Conservation (phyloP, 2,329 filamentous ascomycete species). For the Gyromitra esculenta region DNA sequence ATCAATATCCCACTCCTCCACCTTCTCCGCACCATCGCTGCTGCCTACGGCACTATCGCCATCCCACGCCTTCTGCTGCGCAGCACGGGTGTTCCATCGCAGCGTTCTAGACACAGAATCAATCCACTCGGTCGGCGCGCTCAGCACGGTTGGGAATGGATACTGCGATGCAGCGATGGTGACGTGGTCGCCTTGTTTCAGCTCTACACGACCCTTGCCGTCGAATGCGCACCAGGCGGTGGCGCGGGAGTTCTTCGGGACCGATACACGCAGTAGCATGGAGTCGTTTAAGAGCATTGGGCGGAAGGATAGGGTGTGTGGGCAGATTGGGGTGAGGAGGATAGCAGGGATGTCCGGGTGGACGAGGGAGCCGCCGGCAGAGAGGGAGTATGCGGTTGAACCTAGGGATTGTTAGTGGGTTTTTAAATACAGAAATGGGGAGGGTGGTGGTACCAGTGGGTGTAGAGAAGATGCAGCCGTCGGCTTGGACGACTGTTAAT, state of each 20-base stretch:
- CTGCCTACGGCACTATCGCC: slow-evolving; percentile 63
- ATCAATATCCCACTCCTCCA: slow-evolving; percentile 89
- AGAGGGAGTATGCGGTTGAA: slow-evolving; percentile 94
- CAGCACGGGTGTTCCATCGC: slow-evolving; percentile 92
- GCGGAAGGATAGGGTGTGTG: slow-evolving; percentile 94
- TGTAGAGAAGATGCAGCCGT: slow-evolving; percentile 97
- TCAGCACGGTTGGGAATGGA: slow-evolving; percentile 94
- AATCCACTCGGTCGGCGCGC: slow-evolving; percentile 92
- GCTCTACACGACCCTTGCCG: slow-evolving; percentile 92
- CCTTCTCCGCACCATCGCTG: slow-evolving; percentile 61
- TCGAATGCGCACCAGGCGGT: slow-evolving; percentile 98
- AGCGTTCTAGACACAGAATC: slow-evolving; percentile 91
- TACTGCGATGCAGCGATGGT: slow-evolving; percentile 96
- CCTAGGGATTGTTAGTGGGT: slow-evolving; percentile 60
- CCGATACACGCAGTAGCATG: slow-evolving; percentile 86
- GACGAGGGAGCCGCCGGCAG: slow-evolving; percentile 91
- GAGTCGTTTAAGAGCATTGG: slow-evolving; percentile 98
- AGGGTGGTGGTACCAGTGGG: slow-evolving; percentile 70
- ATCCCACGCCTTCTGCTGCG: slow-evolving; percentile 86
- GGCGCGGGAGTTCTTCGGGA: slow-evolving; percentile 84
- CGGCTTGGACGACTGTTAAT: slow-evolving; percentile 92
- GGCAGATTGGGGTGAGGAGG: slow-evolving; percentile 95
- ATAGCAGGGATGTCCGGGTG: slow-evolving; percentile 98
- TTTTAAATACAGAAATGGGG: neutral
- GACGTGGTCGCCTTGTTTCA: slow-evolving; percentile 92